Evolutionary conservation across 1,284 basidiomycete species (phyloP).

Genomic region (Papiliotrema laurentii): DNA sequence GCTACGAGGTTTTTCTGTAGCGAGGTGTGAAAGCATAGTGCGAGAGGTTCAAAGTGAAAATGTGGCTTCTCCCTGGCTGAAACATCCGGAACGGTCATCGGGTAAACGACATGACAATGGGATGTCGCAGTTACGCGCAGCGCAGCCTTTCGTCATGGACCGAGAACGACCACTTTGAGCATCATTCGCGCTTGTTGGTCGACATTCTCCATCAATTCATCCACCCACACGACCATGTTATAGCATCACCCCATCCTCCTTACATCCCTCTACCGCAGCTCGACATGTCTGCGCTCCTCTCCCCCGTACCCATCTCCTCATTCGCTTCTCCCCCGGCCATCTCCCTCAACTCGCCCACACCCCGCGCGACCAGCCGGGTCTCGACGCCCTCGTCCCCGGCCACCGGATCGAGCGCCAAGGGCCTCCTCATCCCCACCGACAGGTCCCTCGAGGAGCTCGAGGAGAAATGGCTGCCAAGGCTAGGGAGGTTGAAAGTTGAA

Average conservation of each 20-base stretch:
- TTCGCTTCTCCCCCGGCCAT: background rate
- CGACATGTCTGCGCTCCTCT: background rate
- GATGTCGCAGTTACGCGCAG: too few relatives aligned
- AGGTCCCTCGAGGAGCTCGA: slow-evolving; percentile 36
- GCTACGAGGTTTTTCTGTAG: too few relatives aligned
- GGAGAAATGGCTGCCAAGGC: slow-evolving; percentile 29
- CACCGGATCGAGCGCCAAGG: background rate
- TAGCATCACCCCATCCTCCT: background rate
- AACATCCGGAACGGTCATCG: too few relatives aligned
- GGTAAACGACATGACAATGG: too few relatives aligned
- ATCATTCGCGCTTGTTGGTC: too few relatives aligned
- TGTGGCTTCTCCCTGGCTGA: too few relatives aligned
- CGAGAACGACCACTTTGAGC: too few relatives aligned
- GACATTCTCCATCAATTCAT: background rate
- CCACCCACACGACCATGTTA: background rate
- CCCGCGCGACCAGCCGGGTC: background rate
- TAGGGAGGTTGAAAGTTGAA: slow-evolving; percentile 33
- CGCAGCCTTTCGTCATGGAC: too few relatives aligned
- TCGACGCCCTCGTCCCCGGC: background rate
- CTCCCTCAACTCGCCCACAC: slow-evolving; percentile 1
- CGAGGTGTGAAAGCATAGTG: too few relatives aligned
- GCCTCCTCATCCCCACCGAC: slow-evolving; percentile 41
- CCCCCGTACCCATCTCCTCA: background rate
- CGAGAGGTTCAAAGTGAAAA: too few relatives aligned
- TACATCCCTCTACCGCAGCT: too few relatives aligned